Evolutionary conservation across 164 flowering plant genomes (phyloP).

Genomic region (Tetrastigma voinierianum): DNA sequence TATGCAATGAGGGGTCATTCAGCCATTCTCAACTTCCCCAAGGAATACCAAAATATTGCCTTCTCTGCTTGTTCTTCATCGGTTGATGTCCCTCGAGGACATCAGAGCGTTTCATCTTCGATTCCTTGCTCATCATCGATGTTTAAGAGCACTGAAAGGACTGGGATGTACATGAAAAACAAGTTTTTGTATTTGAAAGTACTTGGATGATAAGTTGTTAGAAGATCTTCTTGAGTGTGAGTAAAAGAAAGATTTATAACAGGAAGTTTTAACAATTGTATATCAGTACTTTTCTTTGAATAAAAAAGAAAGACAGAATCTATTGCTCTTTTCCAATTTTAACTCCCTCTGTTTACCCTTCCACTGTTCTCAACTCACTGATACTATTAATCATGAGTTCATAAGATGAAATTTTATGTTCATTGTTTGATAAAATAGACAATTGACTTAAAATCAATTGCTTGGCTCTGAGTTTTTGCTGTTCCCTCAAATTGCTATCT

Average conservation of each 20-base stretch:
- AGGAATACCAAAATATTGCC: conserved; percentile 11
- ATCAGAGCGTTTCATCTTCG: not conserved
- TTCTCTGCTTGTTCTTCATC: not conserved
- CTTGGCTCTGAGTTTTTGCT: too few relatives aligned
- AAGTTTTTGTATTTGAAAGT: conserved; percentile 23
- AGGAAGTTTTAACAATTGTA: not conserved
- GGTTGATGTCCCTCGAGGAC: too few relatives aligned
- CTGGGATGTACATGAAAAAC: not conserved
- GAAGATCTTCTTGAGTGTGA: conserved; percentile 24
- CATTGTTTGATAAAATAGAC: too few relatives aligned
- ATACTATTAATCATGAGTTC: too few relatives aligned
- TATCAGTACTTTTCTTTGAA: too few relatives aligned
- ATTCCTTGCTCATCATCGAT: not conserved
- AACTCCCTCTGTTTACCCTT: too few relatives aligned
- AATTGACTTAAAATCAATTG: too few relatives aligned
- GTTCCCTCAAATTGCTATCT: too few relatives aligned
- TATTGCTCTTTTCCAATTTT: too few relatives aligned
- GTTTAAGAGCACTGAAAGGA: not conserved
- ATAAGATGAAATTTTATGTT: too few relatives aligned
- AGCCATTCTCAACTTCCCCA: conserved; percentile 46
- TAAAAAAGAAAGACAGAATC: too few relatives aligned
- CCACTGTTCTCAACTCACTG: too few relatives aligned
- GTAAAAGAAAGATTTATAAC: not conserved
- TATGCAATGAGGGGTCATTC: conserved; percentile 35
- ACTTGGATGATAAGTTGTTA: conserved; percentile 15